Base-by-base conservation (phyloP, 805 yeast genomes). In the Candida taoyuanica region DNA sequence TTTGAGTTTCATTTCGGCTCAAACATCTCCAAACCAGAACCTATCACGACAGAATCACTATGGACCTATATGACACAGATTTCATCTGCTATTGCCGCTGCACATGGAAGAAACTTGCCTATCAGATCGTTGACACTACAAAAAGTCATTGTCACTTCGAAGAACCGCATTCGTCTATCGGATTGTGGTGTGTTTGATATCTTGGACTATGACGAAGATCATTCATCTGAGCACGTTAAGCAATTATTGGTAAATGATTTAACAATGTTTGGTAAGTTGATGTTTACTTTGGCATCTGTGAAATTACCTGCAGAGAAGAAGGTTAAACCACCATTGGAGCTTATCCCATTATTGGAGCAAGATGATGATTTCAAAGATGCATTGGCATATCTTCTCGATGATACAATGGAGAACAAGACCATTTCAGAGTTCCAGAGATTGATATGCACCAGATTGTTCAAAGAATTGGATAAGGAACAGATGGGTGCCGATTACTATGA, bases 1-100 rank as follows among this genome's bases (percentile, higher is more conserved):
- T 65, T 68, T 40, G 95, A 87, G 44, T 68, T 71, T 15, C 93
- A 86, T 63, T 68, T 78, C 48, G 66, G 70, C 33, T 63, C 73
- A 31, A 66, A 52, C 39, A 31, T 46, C 19, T 59, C 60, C 28
- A 64, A 61, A 40, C 66, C 70, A 5, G 74, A 69, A 44, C 69
- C 48, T 27, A 66, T 85, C 3, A 77, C 81, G 0, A 88, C 81
- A 54, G 74, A 76, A 7, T 55, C 75, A 9, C 60, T 91, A 32
- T 87, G 97, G 96, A 63, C 66, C 24, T 85, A 87, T 50, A 59
- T 84, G 36, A 71, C 80, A 14, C 98, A 93, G 63, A 61, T 93
- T 23, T 67, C 81, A 3, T 73, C 74, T 49, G 96, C 89, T 0
- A 54, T 86, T 17, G 61, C 68, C n/a, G 68, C 74, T 5, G 70